Conservation (phyloP, 805 yeast genomes). For the Saccharomycopsis lassenensis region DNA sequence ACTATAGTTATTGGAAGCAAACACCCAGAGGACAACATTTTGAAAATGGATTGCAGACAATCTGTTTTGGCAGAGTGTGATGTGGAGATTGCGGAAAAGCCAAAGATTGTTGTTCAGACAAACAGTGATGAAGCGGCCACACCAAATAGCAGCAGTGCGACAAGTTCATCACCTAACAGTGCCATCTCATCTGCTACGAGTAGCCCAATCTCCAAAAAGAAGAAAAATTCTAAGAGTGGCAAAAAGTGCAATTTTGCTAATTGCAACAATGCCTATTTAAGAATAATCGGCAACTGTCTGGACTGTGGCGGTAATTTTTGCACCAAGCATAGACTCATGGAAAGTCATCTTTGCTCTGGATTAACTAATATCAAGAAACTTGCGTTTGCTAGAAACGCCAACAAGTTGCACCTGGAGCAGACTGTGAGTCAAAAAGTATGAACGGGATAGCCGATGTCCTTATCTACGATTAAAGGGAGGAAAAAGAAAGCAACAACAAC, state of each 20-base stretch:
- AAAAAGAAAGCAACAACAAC: too few relatives aligned
- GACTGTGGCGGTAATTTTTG: constrained; percentile 81
- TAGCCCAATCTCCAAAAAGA: constrained; percentile 6
- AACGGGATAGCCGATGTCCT: too few relatives aligned
- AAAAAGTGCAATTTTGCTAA: constrained; percentile 39
- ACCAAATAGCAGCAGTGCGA: not conserved
- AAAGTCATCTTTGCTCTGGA: constrained; percentile 73
- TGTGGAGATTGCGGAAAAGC: too few relatives aligned
- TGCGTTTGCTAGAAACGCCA: constrained; percentile 76
- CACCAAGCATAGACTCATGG: constrained; percentile 76
- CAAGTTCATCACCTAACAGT: too few relatives aligned
- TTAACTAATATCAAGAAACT: constrained; percentile 70
- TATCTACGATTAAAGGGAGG: too few relatives aligned
- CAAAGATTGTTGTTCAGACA: not conserved
- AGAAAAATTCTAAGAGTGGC: constrained; percentile 25
- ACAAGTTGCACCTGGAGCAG: constrained; percentile 72
- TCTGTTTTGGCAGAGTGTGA: too few relatives aligned
- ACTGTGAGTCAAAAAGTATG: constrained; percentile 35
- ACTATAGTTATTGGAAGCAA: constrained; percentile 14
- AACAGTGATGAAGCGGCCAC: not conserved
- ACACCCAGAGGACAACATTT: constrained; percentile 9
- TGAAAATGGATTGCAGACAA: too few relatives aligned
- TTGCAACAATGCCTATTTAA: constrained; percentile 55
- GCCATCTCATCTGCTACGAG: constrained; percentile 8
- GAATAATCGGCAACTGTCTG: constrained; percentile 70